Evolutionary conservation across 2,329 filamentous ascomycete genomes (phyloP).

Genomic region (Coleophoma eucalyptorum): DNA sequence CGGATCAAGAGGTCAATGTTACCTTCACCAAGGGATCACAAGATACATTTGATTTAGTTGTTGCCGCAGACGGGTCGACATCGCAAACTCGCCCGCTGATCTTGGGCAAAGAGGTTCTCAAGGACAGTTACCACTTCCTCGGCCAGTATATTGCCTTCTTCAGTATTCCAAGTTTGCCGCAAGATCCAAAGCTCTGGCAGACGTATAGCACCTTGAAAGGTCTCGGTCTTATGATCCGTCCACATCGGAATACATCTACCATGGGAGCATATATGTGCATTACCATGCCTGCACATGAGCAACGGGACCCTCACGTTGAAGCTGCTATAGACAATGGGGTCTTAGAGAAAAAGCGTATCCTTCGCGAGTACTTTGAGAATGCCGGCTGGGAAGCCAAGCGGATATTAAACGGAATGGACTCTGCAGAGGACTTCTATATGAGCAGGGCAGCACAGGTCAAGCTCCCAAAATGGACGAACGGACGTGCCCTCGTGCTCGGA

Average conservation of each 20-base stretch:
- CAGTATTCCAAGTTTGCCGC: conserved; percentile 2
- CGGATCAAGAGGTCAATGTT: conserved; percentile 28
- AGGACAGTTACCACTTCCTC: conserved; percentile 4
- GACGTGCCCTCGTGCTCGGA: conserved; percentile 44
- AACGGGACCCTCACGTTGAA: neutral
- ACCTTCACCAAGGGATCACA: conserved; percentile 35
- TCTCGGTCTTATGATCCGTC: conserved; percentile 2
- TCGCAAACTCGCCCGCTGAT: conserved; percentile 42
- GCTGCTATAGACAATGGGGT: neutral
- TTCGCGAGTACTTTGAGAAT: neutral
- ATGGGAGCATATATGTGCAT: neutral
- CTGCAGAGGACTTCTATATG: conserved; percentile 37
- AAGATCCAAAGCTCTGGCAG: conserved; percentile 2
- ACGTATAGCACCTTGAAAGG: neutral
- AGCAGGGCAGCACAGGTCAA: conserved; percentile 38
- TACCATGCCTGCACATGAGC: neutral
- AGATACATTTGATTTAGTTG: conserved; percentile 43
- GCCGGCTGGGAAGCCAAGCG: conserved; percentile 18
- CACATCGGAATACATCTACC: conserved; percentile 3
- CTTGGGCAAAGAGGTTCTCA: conserved; percentile 16
- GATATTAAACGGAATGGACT: conserved; percentile 35
- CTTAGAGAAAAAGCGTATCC: neutral
- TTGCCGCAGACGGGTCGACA: conserved; percentile 49
- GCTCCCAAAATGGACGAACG: conserved; percentile 33
- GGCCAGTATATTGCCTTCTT: conserved; percentile 3